These are phyloP conservation scores for Phallus indusiatus DNA, from an alignment of 768 basidiomycete species.

Conservation along the genomic window DNA sequence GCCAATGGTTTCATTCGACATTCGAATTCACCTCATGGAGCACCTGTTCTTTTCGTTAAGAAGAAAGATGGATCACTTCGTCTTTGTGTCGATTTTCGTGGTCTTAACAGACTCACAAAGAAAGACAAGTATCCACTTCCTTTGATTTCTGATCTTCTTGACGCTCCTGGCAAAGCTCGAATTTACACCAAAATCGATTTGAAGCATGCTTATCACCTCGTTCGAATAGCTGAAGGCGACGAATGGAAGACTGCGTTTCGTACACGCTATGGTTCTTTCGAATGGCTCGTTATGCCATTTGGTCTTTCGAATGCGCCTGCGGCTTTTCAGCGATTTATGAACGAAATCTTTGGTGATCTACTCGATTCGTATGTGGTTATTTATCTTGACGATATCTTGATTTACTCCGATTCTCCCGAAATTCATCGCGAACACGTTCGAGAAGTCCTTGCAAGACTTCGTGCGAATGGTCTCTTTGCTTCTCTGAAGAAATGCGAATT, in stretches of 20 bases:
- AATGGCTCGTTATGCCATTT: slow-evolving; percentile 33
- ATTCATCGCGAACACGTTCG: slow-evolving; percentile 12
- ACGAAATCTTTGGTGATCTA: slow-evolving; percentile 16
- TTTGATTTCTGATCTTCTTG: slow-evolving; percentile 18
- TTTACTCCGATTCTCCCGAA: slow-evolving; percentile 23
- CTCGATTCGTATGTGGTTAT: slow-evolving; percentile 31
- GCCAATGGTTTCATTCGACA: slow-evolving; percentile 26
- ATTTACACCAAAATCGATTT: slow-evolving; percentile 26
- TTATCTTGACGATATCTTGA: slow-evolving; percentile 37
- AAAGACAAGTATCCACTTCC: slow-evolving; percentile 27
- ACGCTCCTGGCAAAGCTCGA: slow-evolving; percentile 5
- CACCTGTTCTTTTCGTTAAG: slow-evolving; percentile 21
- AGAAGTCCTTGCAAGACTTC: slow-evolving; percentile 21
- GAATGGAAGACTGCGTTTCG: slow-evolving; percentile 35
- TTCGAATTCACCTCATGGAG: slow-evolving; percentile 18
- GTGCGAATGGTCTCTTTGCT: slow-evolving; percentile 24
- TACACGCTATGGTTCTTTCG: slow-evolving; percentile 30
- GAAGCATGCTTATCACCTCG: slow-evolving; percentile 30
- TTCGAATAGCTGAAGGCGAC: slow-evolving; percentile 30
- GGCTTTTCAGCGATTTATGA: slow-evolving; percentile 33
- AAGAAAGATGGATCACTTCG: slow-evolving; percentile 26
- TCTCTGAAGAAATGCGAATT: slow-evolving; percentile 34
- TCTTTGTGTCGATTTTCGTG: slow-evolving; percentile 22
- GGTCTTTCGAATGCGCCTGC: slow-evolving; percentile 32
- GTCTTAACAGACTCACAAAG: slow-evolving; percentile 25